Evolutionary conservation across 2,329 filamentous ascomycete species (phyloP).

Genomic region (Remersonia thermophila): DNA sequence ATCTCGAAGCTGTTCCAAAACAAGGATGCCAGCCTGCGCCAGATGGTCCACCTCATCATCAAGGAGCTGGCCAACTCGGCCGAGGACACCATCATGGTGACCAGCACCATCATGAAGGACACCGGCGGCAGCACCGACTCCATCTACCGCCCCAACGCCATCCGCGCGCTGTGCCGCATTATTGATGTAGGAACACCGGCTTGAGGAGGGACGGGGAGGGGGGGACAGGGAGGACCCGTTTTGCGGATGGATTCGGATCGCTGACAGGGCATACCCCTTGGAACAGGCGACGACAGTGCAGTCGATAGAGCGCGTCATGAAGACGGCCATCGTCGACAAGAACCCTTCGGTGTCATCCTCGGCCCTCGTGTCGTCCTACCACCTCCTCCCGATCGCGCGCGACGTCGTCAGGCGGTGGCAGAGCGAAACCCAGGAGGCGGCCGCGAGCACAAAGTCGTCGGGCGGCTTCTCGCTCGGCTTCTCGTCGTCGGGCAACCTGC

Average conservation of each 20-base stretch:
- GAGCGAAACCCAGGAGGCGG: slow-evolving; percentile 94
- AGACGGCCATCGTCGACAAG: slow-evolving; percentile 98
- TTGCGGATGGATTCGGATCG: too few species aligned
- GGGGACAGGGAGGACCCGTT: too few species aligned
- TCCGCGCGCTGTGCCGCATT: slow-evolving; percentile 87
- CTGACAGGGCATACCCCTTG: slow-evolving; percentile 8
- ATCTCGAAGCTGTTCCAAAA: slow-evolving; percentile 99
- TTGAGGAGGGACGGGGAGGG: too few species aligned
- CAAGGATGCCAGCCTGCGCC: slow-evolving; percentile 92
- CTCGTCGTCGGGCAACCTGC: slow-evolving; percentile 60
- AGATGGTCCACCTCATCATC: slow-evolving; percentile 97
- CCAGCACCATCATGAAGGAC: slow-evolving; percentile 99
- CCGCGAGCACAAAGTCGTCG: slow-evolving; percentile 77
- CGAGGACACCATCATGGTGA: slow-evolving; percentile 99
- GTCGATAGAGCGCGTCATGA: slow-evolving; percentile 95
- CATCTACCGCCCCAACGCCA: slow-evolving; percentile 89
- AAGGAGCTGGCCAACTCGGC: slow-evolving; percentile 94
- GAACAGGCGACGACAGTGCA: slow-evolving; percentile 79
- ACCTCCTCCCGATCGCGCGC: slow-evolving; percentile 87
- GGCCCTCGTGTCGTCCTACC: slow-evolving; percentile 91
- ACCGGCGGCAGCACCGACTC: slow-evolving; percentile 90
- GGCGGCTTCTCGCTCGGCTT: slow-evolving; percentile 87
- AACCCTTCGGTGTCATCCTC: slow-evolving; percentile 94
- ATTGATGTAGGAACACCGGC: slow-evolving; percentile 59
- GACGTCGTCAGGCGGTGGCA: slow-evolving; percentile 97